phyloP scores from a whole-genome alignment of 1,284 basidiomycete species.

The Leccinum pachyderme region DNA sequence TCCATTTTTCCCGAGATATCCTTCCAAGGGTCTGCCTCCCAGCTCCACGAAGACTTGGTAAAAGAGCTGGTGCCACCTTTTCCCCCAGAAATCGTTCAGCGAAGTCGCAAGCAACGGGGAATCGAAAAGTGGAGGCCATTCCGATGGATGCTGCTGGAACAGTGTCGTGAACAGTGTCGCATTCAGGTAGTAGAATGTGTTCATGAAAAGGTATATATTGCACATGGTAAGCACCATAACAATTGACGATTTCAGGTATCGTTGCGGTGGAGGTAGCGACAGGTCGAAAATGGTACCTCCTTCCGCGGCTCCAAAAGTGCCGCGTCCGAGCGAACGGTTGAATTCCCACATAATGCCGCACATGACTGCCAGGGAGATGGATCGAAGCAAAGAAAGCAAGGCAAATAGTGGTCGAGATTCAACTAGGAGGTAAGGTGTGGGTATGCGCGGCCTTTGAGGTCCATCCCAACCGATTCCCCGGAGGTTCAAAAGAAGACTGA shows the following conservation, averaged over 20 bases:
- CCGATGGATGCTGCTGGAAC: constrained; percentile 33
- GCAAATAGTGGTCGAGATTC: constrained; percentile 21
- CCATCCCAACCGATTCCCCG: constrained; percentile 30
- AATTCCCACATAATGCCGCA: constrained; percentile 2
- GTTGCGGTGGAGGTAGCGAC: constrained; percentile 38
- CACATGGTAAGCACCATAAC: constrained; percentile 43
- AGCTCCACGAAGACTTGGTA: constrained; percentile 37
- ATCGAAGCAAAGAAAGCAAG: constrained; percentile 17
- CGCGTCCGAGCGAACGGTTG: constrained; percentile 15
- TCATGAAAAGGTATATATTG: constrained; percentile 42
- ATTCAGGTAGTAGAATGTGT: constrained; percentile 44
- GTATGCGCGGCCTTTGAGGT: constrained; percentile 8
- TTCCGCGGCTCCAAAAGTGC: constrained; percentile 24
- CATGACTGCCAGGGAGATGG: constrained; percentile 2
- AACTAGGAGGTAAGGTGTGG: constrained; percentile 11
- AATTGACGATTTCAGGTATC: constrained; percentile 43
- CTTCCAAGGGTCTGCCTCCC: constrained; percentile 32
- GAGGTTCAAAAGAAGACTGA: constrained; percentile 24
- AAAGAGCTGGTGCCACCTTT: constrained; percentile 47
- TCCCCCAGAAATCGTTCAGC: constrained; percentile 42
- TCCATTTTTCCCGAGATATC: constrained; percentile 44
- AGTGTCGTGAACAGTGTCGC: constrained; percentile 43
- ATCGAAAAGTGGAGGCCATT: constrained; percentile 7
- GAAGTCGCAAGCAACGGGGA: constrained; percentile 29
- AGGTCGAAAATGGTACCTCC: constrained; percentile 51